These are phyloP conservation scores for Backusella australiensis DNA, from an alignment of 192 early-diverging fungal genomes.

Conservation along the genomic window DNA sequence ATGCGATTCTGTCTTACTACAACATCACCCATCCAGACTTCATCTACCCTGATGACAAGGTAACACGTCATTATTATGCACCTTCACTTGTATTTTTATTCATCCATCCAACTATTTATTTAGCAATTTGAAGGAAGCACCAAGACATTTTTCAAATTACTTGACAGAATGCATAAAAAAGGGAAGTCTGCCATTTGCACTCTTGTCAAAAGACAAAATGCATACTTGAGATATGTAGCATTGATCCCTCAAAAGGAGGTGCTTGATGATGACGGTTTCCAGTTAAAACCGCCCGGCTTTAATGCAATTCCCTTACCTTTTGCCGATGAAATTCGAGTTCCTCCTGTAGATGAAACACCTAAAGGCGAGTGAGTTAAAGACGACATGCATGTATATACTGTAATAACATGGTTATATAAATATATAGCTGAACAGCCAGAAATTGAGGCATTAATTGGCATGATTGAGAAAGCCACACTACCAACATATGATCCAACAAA, in stretches of 20 bases:
- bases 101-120: neutral
- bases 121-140: slow-evolving; percentile 68
- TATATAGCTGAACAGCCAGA: neutral
- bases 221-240: slow-evolving; percentile 58
- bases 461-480: neutral
- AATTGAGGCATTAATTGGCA: neutral
- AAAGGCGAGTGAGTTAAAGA: neutral
- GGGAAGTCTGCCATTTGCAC: slow-evolving; percentile 69
- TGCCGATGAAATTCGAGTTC: slow-evolving; percentile 68
- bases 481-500: neutral
- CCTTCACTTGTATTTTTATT: neutral
- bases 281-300: slow-evolving; percentile 63
- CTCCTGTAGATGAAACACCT: slow-evolving; percentile 30
- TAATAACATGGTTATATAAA: neutral
- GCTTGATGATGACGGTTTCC: slow-evolving; percentile 17
- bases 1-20: slow-evolving; percentile 47
- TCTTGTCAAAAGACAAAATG: slow-evolving; percentile 52
- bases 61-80: slow-evolving; percentile 21
- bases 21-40: slow-evolving; percentile 68
- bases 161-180: slow-evolving; percentile 53
- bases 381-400: neutral
- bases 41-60: slow-evolving; percentile 75
- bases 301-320: slow-evolving; percentile 67
- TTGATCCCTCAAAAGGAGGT: slow-evolving; percentile 58
- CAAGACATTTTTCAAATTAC: slow-evolving; percentile 63